A percentile compares a stretch with the other conserved stretches of the same genome.
These are phyloP conservation scores for Ilyonectria destructans DNA, from an alignment of 2,329 filamentous ascomycete species.

Conservation along the genomic window DNA sequence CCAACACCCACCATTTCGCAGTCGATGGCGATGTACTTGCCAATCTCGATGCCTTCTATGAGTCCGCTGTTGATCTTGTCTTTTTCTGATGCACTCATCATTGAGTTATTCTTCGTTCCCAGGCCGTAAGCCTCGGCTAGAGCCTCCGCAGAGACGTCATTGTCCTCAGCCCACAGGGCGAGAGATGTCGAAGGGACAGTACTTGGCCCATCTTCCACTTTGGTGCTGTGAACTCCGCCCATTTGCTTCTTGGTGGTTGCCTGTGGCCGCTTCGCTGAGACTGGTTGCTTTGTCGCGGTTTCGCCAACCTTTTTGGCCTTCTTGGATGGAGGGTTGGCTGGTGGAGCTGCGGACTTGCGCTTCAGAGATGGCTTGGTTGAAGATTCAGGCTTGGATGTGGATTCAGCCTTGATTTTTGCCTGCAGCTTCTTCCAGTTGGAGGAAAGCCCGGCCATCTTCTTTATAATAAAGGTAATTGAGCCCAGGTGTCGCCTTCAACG, in stretches of 20 bases:
- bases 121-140: slow-evolving; percentile 75
- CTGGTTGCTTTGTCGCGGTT: slow-evolving; percentile 22
- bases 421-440: slow-evolving; percentile 88
- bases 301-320: slow-evolving; percentile 52
- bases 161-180: slow-evolving; percentile 73
- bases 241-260: slow-evolving; percentile 57
- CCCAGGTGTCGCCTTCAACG: slow-evolving; percentile 1
- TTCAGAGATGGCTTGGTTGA: slow-evolving; percentile 58
- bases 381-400: slow-evolving; percentile 55
- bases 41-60: slow-evolving; percentile 76
- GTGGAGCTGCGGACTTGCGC: slow-evolving; percentile 58
- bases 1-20: slow-evolving; percentile 98
- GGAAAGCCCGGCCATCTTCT: slow-evolving; percentile 65
- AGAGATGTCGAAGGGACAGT: slow-evolving; percentile 68
- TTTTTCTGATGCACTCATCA: slow-evolving; percentile 62
- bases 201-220: slow-evolving; percentile 56
- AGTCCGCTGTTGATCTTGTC: slow-evolving; percentile 77
- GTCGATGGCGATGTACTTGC: slow-evolving; percentile 94
- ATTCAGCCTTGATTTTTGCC: slow-evolving; percentile 69
- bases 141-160: slow-evolving; percentile 73
- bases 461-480: background rate
- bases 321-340: slow-evolving; percentile 42
- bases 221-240: slow-evolving; percentile 71
- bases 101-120: slow-evolving; percentile 65
- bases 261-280: slow-evolving; percentile 19